These are phyloP conservation scores for Aphanomyces stellatus DNA, from an alignment of 352 stramenopile genomes.

Conservation along the genomic window DNA sequence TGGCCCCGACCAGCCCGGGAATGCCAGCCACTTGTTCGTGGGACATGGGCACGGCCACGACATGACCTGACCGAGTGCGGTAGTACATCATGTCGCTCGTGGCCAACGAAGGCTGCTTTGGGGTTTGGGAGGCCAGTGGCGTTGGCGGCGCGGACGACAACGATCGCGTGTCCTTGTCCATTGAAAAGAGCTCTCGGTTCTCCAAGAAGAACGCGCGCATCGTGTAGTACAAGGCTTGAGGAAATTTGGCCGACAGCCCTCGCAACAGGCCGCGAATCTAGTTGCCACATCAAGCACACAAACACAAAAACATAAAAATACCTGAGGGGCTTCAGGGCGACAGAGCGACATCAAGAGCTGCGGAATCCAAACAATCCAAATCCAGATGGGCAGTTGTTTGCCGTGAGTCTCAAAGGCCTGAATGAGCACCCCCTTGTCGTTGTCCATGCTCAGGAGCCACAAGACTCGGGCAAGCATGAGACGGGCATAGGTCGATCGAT, in stretches of 20 bases:
- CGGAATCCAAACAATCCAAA: conserved; percentile 99
- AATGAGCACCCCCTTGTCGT: conserved; percentile 59
- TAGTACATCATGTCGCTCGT: conserved; percentile 42
- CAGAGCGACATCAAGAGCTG: conserved; percentile 94
- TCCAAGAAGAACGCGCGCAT: conserved; percentile 97
- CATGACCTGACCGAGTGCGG: conserved; percentile 67
- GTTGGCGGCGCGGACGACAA: conserved; percentile 21
- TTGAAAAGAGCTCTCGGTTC: conserved; percentile 82
- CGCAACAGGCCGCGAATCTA: conserved; percentile 77
- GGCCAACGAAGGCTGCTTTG: conserved; percentile 7
- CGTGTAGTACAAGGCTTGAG: conserved; percentile 97
- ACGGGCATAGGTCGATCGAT: conserved; percentile 80
- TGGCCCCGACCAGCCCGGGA: conserved; percentile 58
- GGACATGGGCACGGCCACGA: conserved; percentile 65
- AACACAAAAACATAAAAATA: background rate
- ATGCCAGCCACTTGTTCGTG: conserved; percentile 57
- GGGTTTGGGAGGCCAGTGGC: conserved; percentile 14
- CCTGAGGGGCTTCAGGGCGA: conserved; percentile 80
- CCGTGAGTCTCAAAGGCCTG: conserved; percentile 91
- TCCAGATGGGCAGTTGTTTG: conserved; percentile 93
- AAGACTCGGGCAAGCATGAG: conserved; percentile 88
- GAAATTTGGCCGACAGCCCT: conserved; percentile 88
- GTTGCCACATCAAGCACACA: background rate
- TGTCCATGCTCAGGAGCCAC: conserved; percentile 86
- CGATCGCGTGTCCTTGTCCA: conserved; percentile 28